These are phyloP conservation scores for Aplosporella prunicola DNA, from an alignment of 2,329 filamentous ascomycete genomes.

Conservation along the genomic window DNA sequence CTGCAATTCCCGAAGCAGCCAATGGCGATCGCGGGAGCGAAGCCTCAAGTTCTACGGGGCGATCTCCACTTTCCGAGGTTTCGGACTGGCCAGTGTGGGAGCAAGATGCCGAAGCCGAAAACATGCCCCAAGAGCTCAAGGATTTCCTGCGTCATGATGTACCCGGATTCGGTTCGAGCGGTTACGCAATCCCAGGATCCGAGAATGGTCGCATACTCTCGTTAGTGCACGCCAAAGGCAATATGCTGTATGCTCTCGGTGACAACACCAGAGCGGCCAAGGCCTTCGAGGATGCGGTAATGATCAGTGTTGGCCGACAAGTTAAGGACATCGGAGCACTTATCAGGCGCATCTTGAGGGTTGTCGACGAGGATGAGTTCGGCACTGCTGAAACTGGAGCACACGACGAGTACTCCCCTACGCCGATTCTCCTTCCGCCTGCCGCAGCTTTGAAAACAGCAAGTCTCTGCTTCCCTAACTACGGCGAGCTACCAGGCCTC, in stretches of 20 bases:
- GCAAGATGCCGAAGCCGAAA: constrained; percentile 39
- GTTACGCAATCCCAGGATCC: constrained; percentile 71
- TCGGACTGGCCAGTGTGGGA: constrained; percentile 51
- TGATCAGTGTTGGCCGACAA: constrained; percentile 70
- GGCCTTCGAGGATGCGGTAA: constrained; percentile 88
- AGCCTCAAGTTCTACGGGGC: constrained; percentile 48
- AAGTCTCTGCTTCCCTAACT: constrained; percentile 66
- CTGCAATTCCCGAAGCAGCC: constrained; percentile 36
- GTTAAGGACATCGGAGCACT: constrained; percentile 62
- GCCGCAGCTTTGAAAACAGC: constrained; percentile 77
- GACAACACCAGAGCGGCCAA: constrained; percentile 71
- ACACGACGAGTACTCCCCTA: constrained; percentile 30
- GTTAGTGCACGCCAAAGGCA: constrained; percentile 96
- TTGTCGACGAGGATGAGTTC: constrained; percentile 38
- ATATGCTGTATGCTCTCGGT: constrained; percentile 87
- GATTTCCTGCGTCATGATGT: constrained; percentile 34
- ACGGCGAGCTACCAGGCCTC: constrained; percentile 72
- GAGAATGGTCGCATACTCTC: constrained; percentile 91
- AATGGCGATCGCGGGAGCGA: constrained; percentile 46
- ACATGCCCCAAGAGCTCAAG: constrained; percentile 28
- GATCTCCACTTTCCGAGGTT: constrained; percentile 45
- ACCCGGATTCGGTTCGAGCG: constrained; percentile 63
- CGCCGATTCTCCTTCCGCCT: constrained; percentile 71
- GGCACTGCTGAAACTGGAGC: constrained; percentile 6
- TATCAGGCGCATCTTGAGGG: constrained; percentile 65